Percentiles rank a stretch among this genome's conserved stretches.
Evolutionary conservation across 495 filamentous ascomycete species (phyloP).

Genomic region (Trichocladium uniseriatum): DNA sequence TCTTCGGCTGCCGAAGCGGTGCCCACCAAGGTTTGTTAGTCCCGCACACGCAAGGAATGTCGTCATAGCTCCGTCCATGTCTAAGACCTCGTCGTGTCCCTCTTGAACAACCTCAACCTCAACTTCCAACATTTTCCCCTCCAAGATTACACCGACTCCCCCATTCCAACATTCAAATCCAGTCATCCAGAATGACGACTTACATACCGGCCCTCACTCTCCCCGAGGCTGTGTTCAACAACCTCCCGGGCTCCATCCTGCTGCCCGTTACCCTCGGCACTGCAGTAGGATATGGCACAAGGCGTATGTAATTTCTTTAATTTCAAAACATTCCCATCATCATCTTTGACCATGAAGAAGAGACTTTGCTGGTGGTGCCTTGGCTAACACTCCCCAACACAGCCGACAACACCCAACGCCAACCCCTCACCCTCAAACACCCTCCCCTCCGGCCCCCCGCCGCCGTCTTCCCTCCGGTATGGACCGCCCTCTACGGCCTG

Average conservation of each 20-base stretch:
- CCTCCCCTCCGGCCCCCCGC: slow-evolving; percentile 74
- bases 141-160: too few species aligned
- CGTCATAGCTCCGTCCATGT: neutral
- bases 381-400: neutral
- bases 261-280: slow-evolving; percentile 57
- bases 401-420: slow-evolving; percentile 34
- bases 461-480: slow-evolving; percentile 71
- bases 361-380: too few species aligned
- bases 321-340: too few species aligned
- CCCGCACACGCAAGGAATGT: neutral
- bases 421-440: slow-evolving; percentile 61
- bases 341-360: too few species aligned
- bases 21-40: too few species aligned
- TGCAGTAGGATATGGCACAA: slow-evolving; percentile 51
- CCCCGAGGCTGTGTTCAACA: slow-evolving; percentile 53
- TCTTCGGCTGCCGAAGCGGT: too few species aligned
- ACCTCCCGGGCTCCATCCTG: slow-evolving; percentile 57
- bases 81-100: neutral
- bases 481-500: slow-evolving; percentile 75
- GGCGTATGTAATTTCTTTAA: slow-evolving; percentile 48
- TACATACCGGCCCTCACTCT: slow-evolving; percentile 56
- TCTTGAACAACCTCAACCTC: neutral
- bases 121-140: too few species aligned
- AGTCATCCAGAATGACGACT: slow-evolving; percentile 57
- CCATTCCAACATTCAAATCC: too few species aligned